phyloP scores from a whole-genome alignment of 2,329 filamentous ascomycete genomes.

The Escovopsis weberi region DNA sequence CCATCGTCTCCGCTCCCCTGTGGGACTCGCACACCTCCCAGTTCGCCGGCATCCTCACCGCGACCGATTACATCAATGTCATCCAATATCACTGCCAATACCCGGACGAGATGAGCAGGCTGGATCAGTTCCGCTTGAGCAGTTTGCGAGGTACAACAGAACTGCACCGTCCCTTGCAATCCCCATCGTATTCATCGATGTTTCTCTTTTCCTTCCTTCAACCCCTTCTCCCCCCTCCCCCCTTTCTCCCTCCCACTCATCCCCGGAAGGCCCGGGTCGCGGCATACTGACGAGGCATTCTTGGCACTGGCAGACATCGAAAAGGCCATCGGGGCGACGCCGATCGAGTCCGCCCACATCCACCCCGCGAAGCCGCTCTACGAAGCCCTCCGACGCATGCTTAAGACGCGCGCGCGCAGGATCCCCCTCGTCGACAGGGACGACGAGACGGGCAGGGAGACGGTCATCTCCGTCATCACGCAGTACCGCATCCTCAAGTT shows the following conservation, averaged over 20 bases:
- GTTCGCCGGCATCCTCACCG: constrained; percentile 88
- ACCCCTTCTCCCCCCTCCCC: too few relatives aligned
- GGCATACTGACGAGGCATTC: constrained; percentile 7
- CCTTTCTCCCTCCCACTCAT: too few relatives aligned
- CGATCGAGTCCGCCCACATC: constrained; percentile 91
- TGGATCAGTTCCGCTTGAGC: constrained; percentile 87
- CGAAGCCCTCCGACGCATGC: constrained; percentile 88
- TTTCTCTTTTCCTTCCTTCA: too few relatives aligned
- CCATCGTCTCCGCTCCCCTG: constrained; percentile 90
- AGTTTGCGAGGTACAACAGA: constrained; percentile 63
- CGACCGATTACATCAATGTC: constrained; percentile 95
- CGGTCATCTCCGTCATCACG: constrained; percentile 92
- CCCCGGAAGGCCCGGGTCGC: too few relatives aligned
- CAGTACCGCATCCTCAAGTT: constrained; percentile 99
- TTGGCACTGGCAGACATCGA: constrained; percentile 58
- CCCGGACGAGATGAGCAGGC: constrained; percentile 73
- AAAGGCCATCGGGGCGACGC: constrained; percentile 76
- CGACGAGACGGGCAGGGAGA: constrained; percentile 81
- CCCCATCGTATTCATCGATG: not conserved
- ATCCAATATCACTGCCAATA: constrained; percentile 99
- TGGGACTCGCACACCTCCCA: constrained; percentile 92
- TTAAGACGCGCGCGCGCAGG: constrained; percentile 79
- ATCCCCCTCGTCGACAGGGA: constrained; percentile 91
- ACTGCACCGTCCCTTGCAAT: not conserved
- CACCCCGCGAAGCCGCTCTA: constrained; percentile 83